Evolutionary conservation across 176 grass and related monocot genomes (phyloP).

Genomic region (Oryza meridionalis): DNA sequence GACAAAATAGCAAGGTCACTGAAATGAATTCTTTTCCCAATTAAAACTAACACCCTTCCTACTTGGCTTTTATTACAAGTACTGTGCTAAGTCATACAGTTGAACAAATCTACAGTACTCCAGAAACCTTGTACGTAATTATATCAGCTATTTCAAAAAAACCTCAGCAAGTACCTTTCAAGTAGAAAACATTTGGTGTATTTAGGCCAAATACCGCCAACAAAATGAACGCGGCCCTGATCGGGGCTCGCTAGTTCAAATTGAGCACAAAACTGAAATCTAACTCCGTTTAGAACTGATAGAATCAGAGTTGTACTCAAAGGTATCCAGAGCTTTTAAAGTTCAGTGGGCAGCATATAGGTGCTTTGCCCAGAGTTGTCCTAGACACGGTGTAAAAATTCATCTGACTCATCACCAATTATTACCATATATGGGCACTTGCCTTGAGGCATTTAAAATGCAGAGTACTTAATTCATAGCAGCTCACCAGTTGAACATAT

Average conservation of each 20-base stretch:
- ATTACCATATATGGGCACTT: not conserved
- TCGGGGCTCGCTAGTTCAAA: not conserved
- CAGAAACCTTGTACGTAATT: not conserved
- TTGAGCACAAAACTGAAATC: not conserved
- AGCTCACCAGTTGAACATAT: not conserved
- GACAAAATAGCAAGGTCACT: not conserved
- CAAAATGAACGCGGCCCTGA: not conserved
- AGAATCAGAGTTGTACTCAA: not conserved
- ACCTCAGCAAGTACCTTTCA: not conserved
- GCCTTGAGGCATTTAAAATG: not conserved
- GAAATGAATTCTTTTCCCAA: not conserved
- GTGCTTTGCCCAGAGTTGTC: not conserved
- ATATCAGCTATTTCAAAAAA: not conserved
- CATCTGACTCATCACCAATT: not conserved
- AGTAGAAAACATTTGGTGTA: not conserved
- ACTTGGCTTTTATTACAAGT: not conserved
- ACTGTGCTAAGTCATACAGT: not conserved
- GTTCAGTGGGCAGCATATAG: not conserved
- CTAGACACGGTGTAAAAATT: not conserved
- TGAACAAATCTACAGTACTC: not conserved
- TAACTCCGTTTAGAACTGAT: not conserved
- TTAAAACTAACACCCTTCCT: slow-evolving; percentile 9
- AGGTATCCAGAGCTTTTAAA: not conserved
- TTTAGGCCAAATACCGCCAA: not conserved
- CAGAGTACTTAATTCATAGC: not conserved